Conservation (phyloP, 306 rosid species). For the Leucaena leucocephala region DNA sequence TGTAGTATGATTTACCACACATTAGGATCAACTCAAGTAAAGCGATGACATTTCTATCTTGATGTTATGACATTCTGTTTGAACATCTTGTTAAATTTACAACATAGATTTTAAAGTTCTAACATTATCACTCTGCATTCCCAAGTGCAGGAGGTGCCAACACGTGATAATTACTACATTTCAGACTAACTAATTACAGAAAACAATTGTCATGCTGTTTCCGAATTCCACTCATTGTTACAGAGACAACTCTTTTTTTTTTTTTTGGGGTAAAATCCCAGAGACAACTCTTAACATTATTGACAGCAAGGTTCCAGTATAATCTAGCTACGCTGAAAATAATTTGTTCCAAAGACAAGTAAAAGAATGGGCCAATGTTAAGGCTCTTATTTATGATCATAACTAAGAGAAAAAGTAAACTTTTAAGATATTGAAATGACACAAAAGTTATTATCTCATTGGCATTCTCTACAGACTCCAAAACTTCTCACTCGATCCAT, state of each 20-base stretch:
- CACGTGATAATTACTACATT: not conserved
- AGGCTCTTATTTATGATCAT: not conserved
- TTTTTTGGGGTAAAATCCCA: no score
- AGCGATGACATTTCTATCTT: not conserved
- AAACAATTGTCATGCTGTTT: not conserved
- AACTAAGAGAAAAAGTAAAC: not conserved
- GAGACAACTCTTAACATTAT: not conserved
- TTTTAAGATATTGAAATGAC: not conserved
- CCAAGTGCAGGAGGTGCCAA: slow-evolving; percentile 4
- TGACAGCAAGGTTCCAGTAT: not conserved
- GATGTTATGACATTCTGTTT: slow-evolving; percentile 13
- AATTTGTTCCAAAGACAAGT: not conserved
- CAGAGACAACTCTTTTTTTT: not conserved
- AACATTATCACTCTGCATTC: not conserved
- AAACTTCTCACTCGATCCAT: not conserved
- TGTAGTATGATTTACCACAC: slow-evolving; percentile 22
- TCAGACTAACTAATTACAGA: not conserved
- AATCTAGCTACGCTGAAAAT: slow-evolving; percentile 8
- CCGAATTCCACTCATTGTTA: not conserved
- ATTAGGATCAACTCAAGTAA: not conserved
- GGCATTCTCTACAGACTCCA: not conserved
- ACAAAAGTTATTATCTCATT: not conserved
- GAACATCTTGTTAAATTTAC: slow-evolving; percentile 26
- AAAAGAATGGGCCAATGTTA: not conserved
- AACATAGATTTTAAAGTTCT: not conserved